Percentiles rank a stretch among this genome's conserved stretches.
These are phyloP conservation scores for Phialemoniopsis sp. DNA, from an alignment of 2,329 filamentous ascomycete species.

Conservation along the genomic window DNA sequence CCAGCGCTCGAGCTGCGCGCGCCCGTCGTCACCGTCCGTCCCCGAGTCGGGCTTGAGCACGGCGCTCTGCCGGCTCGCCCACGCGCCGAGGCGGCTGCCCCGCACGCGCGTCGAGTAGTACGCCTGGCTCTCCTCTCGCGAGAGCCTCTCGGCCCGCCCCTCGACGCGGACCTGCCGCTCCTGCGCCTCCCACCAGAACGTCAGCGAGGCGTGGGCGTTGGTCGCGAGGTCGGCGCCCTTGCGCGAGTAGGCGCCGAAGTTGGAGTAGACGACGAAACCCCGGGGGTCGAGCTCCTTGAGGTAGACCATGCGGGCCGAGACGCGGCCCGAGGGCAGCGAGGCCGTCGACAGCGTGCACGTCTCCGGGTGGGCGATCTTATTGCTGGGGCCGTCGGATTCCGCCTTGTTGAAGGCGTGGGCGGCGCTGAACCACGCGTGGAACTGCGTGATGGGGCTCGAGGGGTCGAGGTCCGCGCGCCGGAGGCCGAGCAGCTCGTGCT, in stretches of 20 bases:
- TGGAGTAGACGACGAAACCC: slow-evolving; percentile 91
- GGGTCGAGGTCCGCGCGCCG: slow-evolving; percentile 55
- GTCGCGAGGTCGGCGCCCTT: slow-evolving; percentile 61
- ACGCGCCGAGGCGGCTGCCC: slow-evolving; percentile 82
- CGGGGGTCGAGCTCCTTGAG: slow-evolving; percentile 83
- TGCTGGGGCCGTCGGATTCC: too few relatives aligned
- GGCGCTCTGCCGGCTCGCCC: slow-evolving; percentile 86
- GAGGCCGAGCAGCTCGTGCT: slow-evolving; percentile 50
- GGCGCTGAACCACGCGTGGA: slow-evolving; percentile 82
- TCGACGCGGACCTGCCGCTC: slow-evolving; percentile 92
- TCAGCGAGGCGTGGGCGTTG: slow-evolving; percentile 77
- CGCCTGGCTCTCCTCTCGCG: slow-evolving; percentile 64
- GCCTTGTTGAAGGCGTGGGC: slow-evolving; percentile 44
- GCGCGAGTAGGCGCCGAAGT: slow-evolving; percentile 77
- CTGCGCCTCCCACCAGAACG: slow-evolving; percentile 84
- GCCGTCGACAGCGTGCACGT: slow-evolving; percentile 86
- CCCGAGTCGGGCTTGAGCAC: slow-evolving; percentile 50
- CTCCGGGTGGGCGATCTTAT: slow-evolving; percentile 71
- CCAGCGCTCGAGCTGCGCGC: slow-evolving; percentile 70
- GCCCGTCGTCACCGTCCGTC: slow-evolving; percentile 56
- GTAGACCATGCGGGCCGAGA: slow-evolving; percentile 85
- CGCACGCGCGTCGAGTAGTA: slow-evolving; percentile 69
- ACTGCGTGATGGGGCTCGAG: slow-evolving; percentile 71
- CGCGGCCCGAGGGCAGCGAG: slow-evolving; percentile 73
- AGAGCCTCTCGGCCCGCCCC: slow-evolving; percentile 65